Percentiles rank a stretch among this genome's conserved stretches.
phyloP scores from a whole-genome alignment of 768 basidiomycete species.

The Strobilomyces dryophilus region DNA sequence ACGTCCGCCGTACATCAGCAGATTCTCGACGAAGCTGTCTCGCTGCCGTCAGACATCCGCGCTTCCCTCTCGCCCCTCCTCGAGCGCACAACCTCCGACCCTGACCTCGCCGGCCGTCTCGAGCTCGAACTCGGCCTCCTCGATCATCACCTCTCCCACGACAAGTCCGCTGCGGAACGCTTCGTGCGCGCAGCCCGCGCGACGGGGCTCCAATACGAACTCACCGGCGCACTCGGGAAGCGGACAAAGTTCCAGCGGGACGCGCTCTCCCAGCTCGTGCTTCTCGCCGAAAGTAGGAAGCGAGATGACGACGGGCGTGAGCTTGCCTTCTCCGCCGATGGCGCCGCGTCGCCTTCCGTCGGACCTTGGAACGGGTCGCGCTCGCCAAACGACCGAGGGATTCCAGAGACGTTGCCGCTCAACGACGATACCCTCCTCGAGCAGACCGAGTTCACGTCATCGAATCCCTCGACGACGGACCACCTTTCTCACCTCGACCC shows the following conservation, averaged over 20 bases:
- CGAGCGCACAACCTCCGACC: slow-evolving; percentile 41
- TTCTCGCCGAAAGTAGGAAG: slow-evolving; percentile 83
- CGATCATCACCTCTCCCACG: slow-evolving; percentile 71
- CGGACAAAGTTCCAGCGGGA: slow-evolving; percentile 90
- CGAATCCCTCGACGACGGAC: slow-evolving; percentile 46
- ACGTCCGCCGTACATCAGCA: slow-evolving; percentile 68
- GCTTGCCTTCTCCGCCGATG: slow-evolving; percentile 7
- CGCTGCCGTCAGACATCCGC: slow-evolving; percentile 43
- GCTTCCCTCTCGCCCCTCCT: slow-evolving; percentile 40
- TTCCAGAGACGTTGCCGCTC: slow-evolving; percentile 79
- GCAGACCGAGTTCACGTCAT: slow-evolving; percentile 86
- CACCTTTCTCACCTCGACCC: slow-evolving; percentile 74
- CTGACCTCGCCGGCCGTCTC: slow-evolving; percentile 64
- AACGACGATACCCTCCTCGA: slow-evolving; percentile 98
- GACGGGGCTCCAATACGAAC: slow-evolving; percentile 79
- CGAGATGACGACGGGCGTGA: slow-evolving; percentile 24
- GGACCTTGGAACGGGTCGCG: slow-evolving; percentile 7
- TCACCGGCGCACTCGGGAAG: slow-evolving; percentile 91
- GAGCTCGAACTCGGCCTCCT: slow-evolving; percentile 75
- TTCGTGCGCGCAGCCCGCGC: slow-evolving; percentile 77
- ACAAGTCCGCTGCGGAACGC: slow-evolving; percentile 69
- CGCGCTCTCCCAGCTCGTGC: slow-evolving; percentile 84
- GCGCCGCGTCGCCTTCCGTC: neutral
- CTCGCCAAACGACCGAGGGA: slow-evolving; percentile 1
- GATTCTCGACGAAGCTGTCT: slow-evolving; percentile 75